Evolutionary conservation across 1,284 basidiomycete species (phyloP), one percentile per base, ranked within the genome.

Genomic region (Entoloma clypeatum): DNA sequence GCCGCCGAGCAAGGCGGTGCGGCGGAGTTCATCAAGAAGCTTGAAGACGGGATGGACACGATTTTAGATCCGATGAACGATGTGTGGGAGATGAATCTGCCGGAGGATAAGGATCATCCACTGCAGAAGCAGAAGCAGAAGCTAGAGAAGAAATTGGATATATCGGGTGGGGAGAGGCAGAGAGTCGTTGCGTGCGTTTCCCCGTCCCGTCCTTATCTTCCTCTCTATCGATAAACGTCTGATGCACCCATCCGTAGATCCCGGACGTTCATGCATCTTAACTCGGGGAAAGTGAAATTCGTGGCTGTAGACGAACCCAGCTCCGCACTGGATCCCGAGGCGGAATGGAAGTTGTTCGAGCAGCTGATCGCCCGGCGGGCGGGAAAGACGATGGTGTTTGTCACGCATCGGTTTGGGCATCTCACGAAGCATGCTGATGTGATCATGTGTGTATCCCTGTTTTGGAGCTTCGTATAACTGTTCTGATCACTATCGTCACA

Each of bases 321-420:
- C 35, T 75, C 72, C 1, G 74, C 75, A 0, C 58, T 78, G 9
- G 76, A 77, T 43, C 69, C 75, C 0, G 66, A 70, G 47, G 72
- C 61, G 1, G 74, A 77, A 54, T 60, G 64, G 26, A 54, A 65
- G 17, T 59, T 83, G 1, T 81, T 83, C 52, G 61, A 70, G 1
- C 67, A 72, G 2, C 64, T 83, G 18, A 59, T 77, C 10, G 58
- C 67, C 16, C 61, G 67, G 30, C 64, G 77, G 21, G 60, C 70
- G 4, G 77, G 74, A 11, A 78, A 79, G 56, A 82, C 80, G 7
- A 76, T 83, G 72, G 62, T 84, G 2, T 83, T 82, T 47, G 78
- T 81, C 2, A 81, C 81, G 0, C 81, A 84, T 58, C 69, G 81
- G 3, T 83, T 84, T 48, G 81, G 80, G 4, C 77, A 79, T 54